A percentile compares a stretch with the other conserved stretches of the same genome.
phyloP scores from a whole-genome alignment of 1,139 yeast genomes.

The Yamadazyma spencermartinsiae region DNA sequence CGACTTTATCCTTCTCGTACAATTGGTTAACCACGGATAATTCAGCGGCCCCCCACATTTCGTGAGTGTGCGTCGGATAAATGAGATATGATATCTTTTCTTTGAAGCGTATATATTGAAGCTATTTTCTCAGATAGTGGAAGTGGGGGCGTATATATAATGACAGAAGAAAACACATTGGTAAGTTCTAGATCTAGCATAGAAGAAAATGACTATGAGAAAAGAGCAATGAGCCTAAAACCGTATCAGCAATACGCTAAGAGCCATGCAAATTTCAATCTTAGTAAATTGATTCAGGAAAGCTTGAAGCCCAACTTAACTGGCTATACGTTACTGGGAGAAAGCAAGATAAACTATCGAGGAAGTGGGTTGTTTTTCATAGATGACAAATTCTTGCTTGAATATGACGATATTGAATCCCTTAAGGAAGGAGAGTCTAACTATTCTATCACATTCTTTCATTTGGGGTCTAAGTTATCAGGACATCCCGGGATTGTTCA shows the following conservation, averaged over 20 bases:
- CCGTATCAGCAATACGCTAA: slow-evolving; percentile 8
- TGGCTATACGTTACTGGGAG: slow-evolving; percentile 37
- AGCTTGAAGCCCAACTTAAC: slow-evolving; percentile 35
- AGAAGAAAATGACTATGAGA: slow-evolving; percentile 10
- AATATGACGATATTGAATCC: slow-evolving; percentile 18
- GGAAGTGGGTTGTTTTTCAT: slow-evolving; percentile 38
- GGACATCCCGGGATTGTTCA: slow-evolving; percentile 57
- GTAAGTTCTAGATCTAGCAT: slow-evolving; percentile 13
- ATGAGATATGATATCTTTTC: too few species aligned
- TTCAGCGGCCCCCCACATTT: too few species aligned
- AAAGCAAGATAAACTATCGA: slow-evolving; percentile 36
- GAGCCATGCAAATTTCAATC: slow-evolving; percentile 12
- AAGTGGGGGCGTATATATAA: too few species aligned
- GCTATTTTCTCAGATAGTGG: too few species aligned
- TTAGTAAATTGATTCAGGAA: slow-evolving; percentile 22
- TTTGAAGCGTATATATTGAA: too few species aligned
- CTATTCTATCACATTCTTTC: slow-evolving; percentile 39
- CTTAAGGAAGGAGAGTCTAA: slow-evolving; percentile 18
- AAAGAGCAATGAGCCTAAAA: slow-evolving; percentile 4
- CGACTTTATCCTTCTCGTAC: too few species aligned
- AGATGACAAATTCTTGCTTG: slow-evolving; percentile 28
- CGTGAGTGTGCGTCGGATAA: too few species aligned
- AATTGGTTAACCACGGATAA: slow-evolving; percentile 1
- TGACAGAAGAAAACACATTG: slow-evolving; percentile 7
- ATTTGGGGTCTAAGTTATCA: slow-evolving; percentile 45